These are phyloP conservation scores for Penicillium italicum DNA, from an alignment of 2,329 filamentous ascomycete species.

Conservation along the genomic window DNA sequence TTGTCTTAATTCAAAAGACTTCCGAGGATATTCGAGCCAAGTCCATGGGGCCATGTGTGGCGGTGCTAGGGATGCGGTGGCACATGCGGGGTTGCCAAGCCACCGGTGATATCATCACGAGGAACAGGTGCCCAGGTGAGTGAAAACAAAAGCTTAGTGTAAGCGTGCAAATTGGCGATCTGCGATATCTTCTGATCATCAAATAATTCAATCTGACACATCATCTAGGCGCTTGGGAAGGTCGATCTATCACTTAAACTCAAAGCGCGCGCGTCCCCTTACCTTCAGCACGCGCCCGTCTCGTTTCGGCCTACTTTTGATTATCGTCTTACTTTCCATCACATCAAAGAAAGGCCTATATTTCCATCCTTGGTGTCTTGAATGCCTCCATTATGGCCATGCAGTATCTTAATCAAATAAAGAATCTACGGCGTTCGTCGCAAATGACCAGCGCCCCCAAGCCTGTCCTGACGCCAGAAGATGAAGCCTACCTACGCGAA, in stretches of 20 bases:
- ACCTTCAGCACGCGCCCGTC: constrained; percentile 14
- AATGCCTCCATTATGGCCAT: constrained; percentile 23
- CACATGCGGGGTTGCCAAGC: constrained; percentile 17
- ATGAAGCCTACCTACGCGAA: constrained; percentile 55
- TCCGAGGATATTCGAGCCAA: background rate
- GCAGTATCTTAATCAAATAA: constrained; percentile 46
- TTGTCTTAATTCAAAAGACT: background rate
- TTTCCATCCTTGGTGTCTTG: background rate
- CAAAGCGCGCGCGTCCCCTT: constrained; percentile 12
- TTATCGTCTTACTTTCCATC: background rate
- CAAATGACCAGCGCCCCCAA: constrained; percentile 31
- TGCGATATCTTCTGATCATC: background rate
- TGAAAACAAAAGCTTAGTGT: constrained; percentile 2
- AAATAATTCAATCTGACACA: background rate
- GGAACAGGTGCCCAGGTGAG: background rate
- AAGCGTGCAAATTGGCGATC: background rate
- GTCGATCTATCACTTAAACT: constrained; percentile 16
- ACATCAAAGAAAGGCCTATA: background rate
- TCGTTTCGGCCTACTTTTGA: constrained; percentile 10
- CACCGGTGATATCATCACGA: constrained; percentile 22
- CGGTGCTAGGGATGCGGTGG: background rate
- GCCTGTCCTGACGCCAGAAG: constrained; percentile 57
- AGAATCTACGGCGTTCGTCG: constrained; percentile 37
- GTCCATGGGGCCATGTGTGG: background rate
- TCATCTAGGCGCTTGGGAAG: background rate